Percentiles rank a stretch among this genome's conserved stretches.
phyloP scores from a whole-genome alignment of 2,329 filamentous ascomycete species.

The Neonectria punicea region DNA sequence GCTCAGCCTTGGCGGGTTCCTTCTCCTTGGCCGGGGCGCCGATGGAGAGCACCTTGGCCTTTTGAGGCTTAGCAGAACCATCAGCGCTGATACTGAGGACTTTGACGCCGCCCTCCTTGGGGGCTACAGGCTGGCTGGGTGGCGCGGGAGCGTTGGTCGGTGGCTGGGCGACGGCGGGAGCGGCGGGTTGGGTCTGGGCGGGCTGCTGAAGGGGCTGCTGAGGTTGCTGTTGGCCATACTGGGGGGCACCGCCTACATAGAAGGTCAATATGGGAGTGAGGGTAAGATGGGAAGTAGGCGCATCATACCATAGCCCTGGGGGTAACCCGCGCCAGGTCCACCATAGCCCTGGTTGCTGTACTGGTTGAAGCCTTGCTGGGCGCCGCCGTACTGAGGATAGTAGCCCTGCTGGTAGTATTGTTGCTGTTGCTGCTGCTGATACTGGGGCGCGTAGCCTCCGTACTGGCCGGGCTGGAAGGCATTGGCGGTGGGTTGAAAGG shows the following conservation, averaged over 20 bases:
- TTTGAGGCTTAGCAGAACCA: conserved; percentile 61
- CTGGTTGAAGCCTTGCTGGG: conserved; percentile 59
- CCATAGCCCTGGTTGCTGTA: conserved; percentile 67
- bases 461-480: conserved; percentile 78
- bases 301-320: conserved; percentile 55
- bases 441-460: conserved; percentile 66
- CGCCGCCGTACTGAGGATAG: conserved; percentile 66
- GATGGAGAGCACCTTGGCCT: conserved; percentile 60
- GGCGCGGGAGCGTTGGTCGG: conserved; percentile 53
- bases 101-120: conserved; percentile 53
- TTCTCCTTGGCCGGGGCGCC: conserved; percentile 53
- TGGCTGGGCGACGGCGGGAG: conserved; percentile 38
- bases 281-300: conserved; percentile 8
- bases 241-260: conserved; percentile 58
- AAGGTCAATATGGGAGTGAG: conserved; percentile 28
- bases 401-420: conserved; percentile 65
- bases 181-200: conserved; percentile 51
- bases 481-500: conserved; percentile 78
- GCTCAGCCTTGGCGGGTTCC: conserved; percentile 60
- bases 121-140: conserved; percentile 62
- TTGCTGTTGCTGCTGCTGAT: conserved; percentile 61
- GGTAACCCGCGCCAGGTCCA: conserved; percentile 54
- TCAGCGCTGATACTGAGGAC: conserved; percentile 75
- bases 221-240: conserved; percentile 60
- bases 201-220: conserved; percentile 61